A percentile compares a stretch with the other conserved stretches of the same genome.
These are phyloP conservation scores for Antrodiella citrinella DNA, from an alignment of 768 basidiomycete species.

Conservation along the genomic window DNA sequence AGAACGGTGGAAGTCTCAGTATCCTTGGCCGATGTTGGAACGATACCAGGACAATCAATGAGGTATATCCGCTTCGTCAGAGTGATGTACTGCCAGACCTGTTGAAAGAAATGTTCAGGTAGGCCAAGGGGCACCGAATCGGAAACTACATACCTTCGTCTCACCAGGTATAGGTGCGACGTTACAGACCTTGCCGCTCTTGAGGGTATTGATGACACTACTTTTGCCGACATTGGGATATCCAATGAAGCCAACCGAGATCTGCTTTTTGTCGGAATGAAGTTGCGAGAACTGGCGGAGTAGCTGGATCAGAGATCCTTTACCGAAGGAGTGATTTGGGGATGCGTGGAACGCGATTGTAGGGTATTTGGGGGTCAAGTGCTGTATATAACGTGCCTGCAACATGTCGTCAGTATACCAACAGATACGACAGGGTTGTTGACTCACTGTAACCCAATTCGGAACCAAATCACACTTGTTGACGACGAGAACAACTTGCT, in stretches of 20 bases:
- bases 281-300: slow-evolving; percentile 94
- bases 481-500: slow-evolving; percentile 92
- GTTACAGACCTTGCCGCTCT: slow-evolving; percentile 94
- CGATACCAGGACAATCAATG: slow-evolving; percentile 98
- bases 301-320: slow-evolving; percentile 95
- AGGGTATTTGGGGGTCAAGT: slow-evolving; percentile 89
- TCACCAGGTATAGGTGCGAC: slow-evolving; percentile 97
- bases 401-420: not conserved
- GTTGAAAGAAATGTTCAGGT: not conserved
- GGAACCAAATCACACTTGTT: slow-evolving; percentile 99
- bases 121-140: too few species aligned
- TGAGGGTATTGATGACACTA: slow-evolving; percentile 96
- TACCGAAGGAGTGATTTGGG: slow-evolving; percentile 97
- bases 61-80: slow-evolving; percentile 94
- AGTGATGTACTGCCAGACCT: slow-evolving; percentile 99
- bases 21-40: slow-evolving; percentile 88
- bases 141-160: slow-evolving; percentile 56
- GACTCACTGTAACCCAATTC: slow-evolving; percentile 92
- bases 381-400: slow-evolving; percentile 92
- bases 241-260: slow-evolving; percentile 95
- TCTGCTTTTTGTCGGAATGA: slow-evolving; percentile 98
- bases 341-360: slow-evolving; percentile 99
- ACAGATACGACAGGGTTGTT: not conserved
- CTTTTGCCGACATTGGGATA: slow-evolving; percentile 99
- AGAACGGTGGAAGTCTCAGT: slow-evolving; percentile 86